Evolutionary conservation across 1,284 basidiomycete genomes (phyloP), one percentile per base, ranked within the genome.

Genomic region (Xanthoconium separans): DNA sequence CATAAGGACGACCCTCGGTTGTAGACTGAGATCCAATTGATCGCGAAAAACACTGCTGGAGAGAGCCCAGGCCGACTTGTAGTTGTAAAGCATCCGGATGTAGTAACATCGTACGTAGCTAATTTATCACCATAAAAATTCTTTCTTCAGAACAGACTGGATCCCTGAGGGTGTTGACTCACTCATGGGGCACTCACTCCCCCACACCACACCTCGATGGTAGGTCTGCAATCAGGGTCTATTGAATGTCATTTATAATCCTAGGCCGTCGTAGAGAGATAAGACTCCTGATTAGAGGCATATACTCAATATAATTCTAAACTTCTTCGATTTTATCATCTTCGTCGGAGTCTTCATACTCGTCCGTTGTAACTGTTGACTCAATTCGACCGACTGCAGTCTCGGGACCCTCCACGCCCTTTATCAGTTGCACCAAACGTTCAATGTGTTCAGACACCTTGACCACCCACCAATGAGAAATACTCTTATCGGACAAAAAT

Each of bases 381-480:
- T 58, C 61, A 47, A 60, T 59, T 37, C 50, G 60, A 45, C 70
- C 69, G 43, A 75, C 73, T 12, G 61, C 63, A 2, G 79, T 80
- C 30, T 83, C 80, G 2, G 72, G 66, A 3, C 78, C 81, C 64
- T 91, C 89, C 4, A 86, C 82, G 8, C 90, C 77, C 71, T 93
- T 86, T 34, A 94, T 66, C 41, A 93, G 69, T 57, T 80, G 83
- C 10, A 93, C 91, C 11, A 93, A 75, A 20, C 89, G 79, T 62
- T 89, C 87, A 42, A 87, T 84, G 39, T 81, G 79, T 62, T 84
- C 84, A 20, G 78, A 79, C 51, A 86, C 81, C 82, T 86, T 56
- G 47, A 33, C 4, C 40, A 36, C 2, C 11, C 29, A 53, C 45
- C 16, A 45, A 29, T 67, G 24, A 53, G 55, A 27, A 43, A 47